A percentile compares a stretch with the other conserved stretches of the same genome.
Conservation (phyloP, 345 rosid genomes). For the Brassica rapa region DNA sequence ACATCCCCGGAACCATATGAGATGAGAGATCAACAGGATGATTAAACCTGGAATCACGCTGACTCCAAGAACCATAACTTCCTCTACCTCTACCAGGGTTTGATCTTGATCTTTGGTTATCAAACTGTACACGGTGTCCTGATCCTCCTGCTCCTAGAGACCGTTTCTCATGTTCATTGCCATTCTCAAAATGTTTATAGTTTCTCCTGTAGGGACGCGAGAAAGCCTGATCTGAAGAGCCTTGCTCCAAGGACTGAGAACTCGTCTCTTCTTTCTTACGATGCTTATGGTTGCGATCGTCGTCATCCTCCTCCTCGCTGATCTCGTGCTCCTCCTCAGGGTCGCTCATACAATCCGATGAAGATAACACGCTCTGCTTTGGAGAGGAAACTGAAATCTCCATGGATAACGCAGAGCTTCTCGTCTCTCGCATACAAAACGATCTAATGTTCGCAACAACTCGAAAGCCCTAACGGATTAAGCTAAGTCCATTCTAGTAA, state of each 20-base stretch:
- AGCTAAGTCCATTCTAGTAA: not conserved
- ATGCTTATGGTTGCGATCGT: slow-evolving; percentile 96
- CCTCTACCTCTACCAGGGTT: slow-evolving; percentile 87
- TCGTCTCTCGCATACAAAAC: slow-evolving; percentile 29
- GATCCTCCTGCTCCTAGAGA: slow-evolving; percentile 51
- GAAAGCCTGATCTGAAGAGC: slow-evolving; percentile 55
- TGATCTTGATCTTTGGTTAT: slow-evolving; percentile 64
- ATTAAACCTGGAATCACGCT: slow-evolving; percentile 65
- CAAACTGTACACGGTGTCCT: slow-evolving; percentile 52
- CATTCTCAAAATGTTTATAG: slow-evolving; percentile 64
- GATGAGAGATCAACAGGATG: slow-evolving; percentile 62
- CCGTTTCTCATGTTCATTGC: slow-evolving; percentile 69
- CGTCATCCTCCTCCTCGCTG: slow-evolving; percentile 97
- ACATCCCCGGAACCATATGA: slow-evolving; percentile 66
- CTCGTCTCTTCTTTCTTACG: slow-evolving; percentile 84
- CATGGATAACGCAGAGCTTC: slow-evolving; percentile 26
- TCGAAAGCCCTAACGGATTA: slow-evolving; percentile 1
- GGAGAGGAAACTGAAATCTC: slow-evolving; percentile 70
- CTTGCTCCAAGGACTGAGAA: slow-evolving; percentile 76
- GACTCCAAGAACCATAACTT: slow-evolving; percentile 74
- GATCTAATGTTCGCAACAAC: not conserved
- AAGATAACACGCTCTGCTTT: slow-evolving; percentile 58
- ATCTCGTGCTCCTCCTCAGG: slow-evolving; percentile 93
- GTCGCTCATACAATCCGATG: slow-evolving; percentile 71
- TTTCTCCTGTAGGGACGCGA: slow-evolving; percentile 69